Base-by-base conservation (phyloP, 164 flowering plant species). In the Nelumbo lutea region DNA sequence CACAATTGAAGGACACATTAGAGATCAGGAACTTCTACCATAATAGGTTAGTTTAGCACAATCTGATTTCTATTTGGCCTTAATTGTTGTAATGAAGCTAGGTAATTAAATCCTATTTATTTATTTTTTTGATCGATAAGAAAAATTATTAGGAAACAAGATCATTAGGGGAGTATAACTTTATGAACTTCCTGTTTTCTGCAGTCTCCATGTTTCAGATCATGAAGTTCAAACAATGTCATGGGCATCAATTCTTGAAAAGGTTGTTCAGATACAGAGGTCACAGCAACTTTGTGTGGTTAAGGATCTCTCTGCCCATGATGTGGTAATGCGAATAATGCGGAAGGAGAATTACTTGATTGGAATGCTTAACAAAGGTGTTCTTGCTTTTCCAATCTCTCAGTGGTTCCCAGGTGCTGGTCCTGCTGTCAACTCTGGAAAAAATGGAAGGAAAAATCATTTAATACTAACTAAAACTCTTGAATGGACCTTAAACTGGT, bases 401-500 rank as follows among this genome's bases (percentile, higher is more conserved):
- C 71, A 69, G 61, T 96, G 98, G 99, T 73, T 93, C 70, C 99
- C 98, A 1, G 99, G 96, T 67, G 84, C 88, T 77, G 97, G 99
- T 69, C 96, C 95, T 59, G 76, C 85, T 50, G 88, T 88, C 66
- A 87, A 77, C 66, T 63, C 69, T 76, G 87, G 81, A 46, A 67
- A 78, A 56, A 70, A 78, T 84, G 96, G 89, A 65, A 76, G 56
- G 13, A 81, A 68, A n/a, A 71, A 80, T 74, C 84, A 84, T 62
- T 75, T 96, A 42, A 83, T 90, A 42, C 75, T 96, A 62, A 86
- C 97, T 60, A 91, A 90, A 79, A 91, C 93, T 60, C 89, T 96
- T 45, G 97, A 96, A 64, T 96, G 97, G 99, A 90, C 95, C 73
- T 83, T 96, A 69, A 93, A 91, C 77, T 91, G 98, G 97, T 96